Evolutionary conservation across 2,329 filamentous ascomycete species (phyloP).

Genomic region (Xylaria sp.): DNA sequence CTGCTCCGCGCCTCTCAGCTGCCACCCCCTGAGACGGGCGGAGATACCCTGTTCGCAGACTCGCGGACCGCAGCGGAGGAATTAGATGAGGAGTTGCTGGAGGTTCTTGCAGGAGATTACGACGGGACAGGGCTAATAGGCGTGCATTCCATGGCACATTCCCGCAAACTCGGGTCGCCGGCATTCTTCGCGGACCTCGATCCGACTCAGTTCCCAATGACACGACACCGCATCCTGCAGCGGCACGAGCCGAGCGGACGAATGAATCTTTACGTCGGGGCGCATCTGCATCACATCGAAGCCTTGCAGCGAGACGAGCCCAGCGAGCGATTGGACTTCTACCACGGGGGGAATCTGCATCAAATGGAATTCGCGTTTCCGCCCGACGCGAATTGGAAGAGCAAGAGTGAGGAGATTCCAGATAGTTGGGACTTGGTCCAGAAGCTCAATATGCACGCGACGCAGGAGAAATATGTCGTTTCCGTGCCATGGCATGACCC

Average conservation of each 20-base stretch:
- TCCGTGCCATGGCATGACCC: slow-evolving; percentile 59
- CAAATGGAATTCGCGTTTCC: slow-evolving; percentile 57
- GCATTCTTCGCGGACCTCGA: slow-evolving; percentile 59
- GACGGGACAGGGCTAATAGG: slow-evolving; percentile 55
- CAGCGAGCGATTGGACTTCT: slow-evolving; percentile 62
- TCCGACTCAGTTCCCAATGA: slow-evolving; percentile 52
- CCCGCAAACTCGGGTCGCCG: slow-evolving; percentile 61
- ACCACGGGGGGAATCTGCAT: slow-evolving; percentile 63
- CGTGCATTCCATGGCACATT: slow-evolving; percentile 63
- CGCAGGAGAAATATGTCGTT: slow-evolving; percentile 58
- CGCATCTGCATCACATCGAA: slow-evolving; percentile 64
- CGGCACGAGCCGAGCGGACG: slow-evolving; percentile 61
- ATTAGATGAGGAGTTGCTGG: slow-evolving; percentile 51
- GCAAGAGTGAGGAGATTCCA: slow-evolving; percentile 47
- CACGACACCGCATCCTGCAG: slow-evolving; percentile 61
- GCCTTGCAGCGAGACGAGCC: slow-evolving; percentile 59
- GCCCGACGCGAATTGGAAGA: not conserved
- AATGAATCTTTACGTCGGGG: slow-evolving; percentile 64
- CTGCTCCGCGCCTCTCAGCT: slow-evolving; percentile 61
- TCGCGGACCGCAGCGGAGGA: slow-evolving; percentile 61
- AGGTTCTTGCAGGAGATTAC: slow-evolving; percentile 42
- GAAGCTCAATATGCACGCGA: slow-evolving; percentile 58
- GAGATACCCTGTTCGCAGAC: slow-evolving; percentile 65
- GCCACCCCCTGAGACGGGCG: slow-evolving; percentile 59
- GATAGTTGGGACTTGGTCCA: slow-evolving; percentile 52